Percentiles rank a stretch among this genome's conserved stretches.
Evolutionary conservation across 2,329 filamentous ascomycete species (phyloP).

Genomic region (Colletotrichum gloeosporioides): DNA sequence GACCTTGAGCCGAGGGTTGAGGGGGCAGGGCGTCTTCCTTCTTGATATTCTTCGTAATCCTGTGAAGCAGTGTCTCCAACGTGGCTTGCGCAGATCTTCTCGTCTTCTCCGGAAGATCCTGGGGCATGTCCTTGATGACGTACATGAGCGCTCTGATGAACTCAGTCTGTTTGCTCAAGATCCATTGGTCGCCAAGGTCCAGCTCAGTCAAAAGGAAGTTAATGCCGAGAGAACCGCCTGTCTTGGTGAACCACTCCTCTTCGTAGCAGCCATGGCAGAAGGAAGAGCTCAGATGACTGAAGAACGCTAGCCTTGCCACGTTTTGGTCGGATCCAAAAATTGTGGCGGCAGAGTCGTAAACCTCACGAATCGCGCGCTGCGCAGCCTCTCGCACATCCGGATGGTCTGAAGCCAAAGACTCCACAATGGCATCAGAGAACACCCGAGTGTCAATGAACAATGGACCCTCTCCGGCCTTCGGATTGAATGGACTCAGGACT

Average conservation of each 20-base stretch:
- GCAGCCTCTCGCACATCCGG: slow-evolving; percentile 82
- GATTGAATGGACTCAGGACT: slow-evolving; percentile 79
- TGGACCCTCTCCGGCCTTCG: slow-evolving; percentile 84
- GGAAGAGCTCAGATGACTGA: slow-evolving; percentile 78
- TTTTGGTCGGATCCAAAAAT: slow-evolving; percentile 80
- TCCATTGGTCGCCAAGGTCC: slow-evolving; percentile 83
- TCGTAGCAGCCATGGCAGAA: slow-evolving; percentile 97
- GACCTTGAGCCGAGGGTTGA: slow-evolving; percentile 33
- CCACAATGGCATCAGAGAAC: slow-evolving; percentile 87
- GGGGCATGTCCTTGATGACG: slow-evolving; percentile 97
- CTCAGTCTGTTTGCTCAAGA: slow-evolving; percentile 82
- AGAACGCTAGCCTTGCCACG: slow-evolving; percentile 81
- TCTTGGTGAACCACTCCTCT: slow-evolving; percentile 99
- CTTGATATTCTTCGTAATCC: slow-evolving; percentile 78
- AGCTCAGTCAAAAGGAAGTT: slow-evolving; percentile 85
- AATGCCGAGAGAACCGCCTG: slow-evolving; percentile 89
- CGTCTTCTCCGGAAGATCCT: slow-evolving; percentile 90
- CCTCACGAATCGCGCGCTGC: slow-evolving; percentile 76
- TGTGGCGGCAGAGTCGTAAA: slow-evolving; percentile 76
- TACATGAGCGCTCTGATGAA: slow-evolving; percentile 93
- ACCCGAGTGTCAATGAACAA: slow-evolving; percentile 86
- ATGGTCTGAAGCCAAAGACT: slow-evolving; percentile 87
- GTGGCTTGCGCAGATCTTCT: slow-evolving; percentile 83
- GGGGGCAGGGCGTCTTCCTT: slow-evolving; percentile 73
- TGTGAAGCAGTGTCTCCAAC: slow-evolving; percentile 77